Conservation (phyloP, 139 green algal genomes). For the Tetradesmus lagerheimii region DNA sequence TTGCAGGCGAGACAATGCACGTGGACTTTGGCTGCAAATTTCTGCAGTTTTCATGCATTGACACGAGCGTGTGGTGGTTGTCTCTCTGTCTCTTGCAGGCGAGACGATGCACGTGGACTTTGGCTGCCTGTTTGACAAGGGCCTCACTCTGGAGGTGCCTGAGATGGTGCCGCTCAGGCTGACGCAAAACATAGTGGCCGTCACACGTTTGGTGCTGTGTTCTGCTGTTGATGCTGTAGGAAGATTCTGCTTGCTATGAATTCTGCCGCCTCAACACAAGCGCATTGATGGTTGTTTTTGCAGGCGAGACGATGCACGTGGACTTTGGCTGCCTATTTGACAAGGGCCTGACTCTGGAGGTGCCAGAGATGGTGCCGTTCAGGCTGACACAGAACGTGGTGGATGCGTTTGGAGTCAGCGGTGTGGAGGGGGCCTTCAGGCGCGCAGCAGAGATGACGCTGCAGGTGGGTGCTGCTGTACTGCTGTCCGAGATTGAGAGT, state of each 20-base stretch:
- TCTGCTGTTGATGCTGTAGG: too few species aligned
- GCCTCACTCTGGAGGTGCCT: constrained; percentile 73
- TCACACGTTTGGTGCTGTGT: too few species aligned
- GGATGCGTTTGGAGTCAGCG: constrained; percentile 92
- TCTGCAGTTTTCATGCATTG: too few species aligned
- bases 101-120: constrained; percentile 95
- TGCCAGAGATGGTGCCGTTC: constrained; percentile 97
- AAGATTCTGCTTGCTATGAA: too few species aligned
- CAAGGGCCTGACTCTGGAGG: constrained; percentile 67
- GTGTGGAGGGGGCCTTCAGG: constrained; percentile 91
- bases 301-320: constrained; percentile 80
- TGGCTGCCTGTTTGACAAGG: constrained; percentile 94
- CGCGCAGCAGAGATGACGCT: constrained; percentile 91
- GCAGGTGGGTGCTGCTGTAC: constrained; percentile 57
- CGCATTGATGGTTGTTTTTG: too few species aligned
- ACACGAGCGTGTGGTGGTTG: too few species aligned
- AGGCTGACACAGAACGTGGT: constrained; percentile 98
- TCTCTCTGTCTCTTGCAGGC: too few species aligned
- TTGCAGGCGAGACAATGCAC: constrained; percentile 76
- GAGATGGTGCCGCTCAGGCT: constrained; percentile 98
- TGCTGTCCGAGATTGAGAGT: neutral
- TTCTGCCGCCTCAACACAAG: too few species aligned
- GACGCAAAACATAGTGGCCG: constrained; percentile 98
- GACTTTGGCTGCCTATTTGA: constrained; percentile 99
- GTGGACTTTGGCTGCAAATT: constrained; percentile 98